Percentiles rank a stretch among this genome's conserved stretches.
phyloP scores from a whole-genome alignment of 2,329 filamentous ascomycete genomes.

The Botrytis hyacinthi region DNA sequence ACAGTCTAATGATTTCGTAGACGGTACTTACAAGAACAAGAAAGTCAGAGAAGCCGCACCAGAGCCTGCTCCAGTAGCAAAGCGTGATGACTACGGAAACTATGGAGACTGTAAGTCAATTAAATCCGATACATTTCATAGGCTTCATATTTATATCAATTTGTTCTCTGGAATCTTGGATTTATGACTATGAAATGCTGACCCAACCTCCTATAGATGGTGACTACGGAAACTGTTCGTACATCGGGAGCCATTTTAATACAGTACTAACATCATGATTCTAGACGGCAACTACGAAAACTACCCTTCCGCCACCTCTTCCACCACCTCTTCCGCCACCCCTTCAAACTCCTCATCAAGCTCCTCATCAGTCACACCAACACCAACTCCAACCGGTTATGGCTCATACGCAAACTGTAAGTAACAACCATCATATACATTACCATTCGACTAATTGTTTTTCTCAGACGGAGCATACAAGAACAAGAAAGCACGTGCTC shows the following conservation, averaged over 20 bases:
- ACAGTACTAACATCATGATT: conserved; percentile 1
- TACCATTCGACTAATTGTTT: not conserved
- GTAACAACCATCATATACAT: not conserved
- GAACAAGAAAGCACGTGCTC: conserved; percentile 18
- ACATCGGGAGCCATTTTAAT: not conserved
- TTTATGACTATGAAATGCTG: conserved; percentile 11
- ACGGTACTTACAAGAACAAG: conserved; percentile 5
- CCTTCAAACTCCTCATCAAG: not conserved
- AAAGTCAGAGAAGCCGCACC: conserved; percentile 1
- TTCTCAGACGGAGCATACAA: conserved; percentile 17
- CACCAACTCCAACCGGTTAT: conserved; percentile 18
- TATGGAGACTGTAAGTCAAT: conserved; percentile 17
- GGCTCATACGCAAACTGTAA: conserved; percentile 22
- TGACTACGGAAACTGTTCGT: conserved; percentile 13
- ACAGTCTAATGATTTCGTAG: not conserved
- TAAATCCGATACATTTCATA: not conserved
- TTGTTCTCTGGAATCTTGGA: not conserved
- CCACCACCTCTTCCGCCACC: not conserved
- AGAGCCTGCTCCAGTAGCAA: conserved; percentile 3
- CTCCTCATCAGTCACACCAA: not conserved
- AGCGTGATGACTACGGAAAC: conserved; percentile 7
- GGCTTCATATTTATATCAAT: not conserved
- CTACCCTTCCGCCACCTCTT: conserved; percentile 3
- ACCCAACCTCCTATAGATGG: conserved; percentile 14
- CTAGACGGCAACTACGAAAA: conserved; percentile 15